These are phyloP conservation scores for Trametes sanguinea DNA, from an alignment of 768 basidiomycete genomes.

Conservation along the genomic window DNA sequence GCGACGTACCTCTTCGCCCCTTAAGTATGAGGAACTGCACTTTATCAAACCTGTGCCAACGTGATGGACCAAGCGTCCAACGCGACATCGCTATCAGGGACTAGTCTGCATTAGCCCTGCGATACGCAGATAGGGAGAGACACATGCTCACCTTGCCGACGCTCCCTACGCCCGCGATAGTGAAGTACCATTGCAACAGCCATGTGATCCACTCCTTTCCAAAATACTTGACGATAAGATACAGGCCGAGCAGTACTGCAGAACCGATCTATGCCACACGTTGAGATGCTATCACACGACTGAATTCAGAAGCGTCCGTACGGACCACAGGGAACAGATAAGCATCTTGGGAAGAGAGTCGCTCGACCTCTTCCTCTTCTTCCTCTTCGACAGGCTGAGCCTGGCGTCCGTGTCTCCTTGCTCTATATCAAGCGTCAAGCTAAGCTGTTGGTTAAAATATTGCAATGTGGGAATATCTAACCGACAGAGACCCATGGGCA, in stretches of 20 bases:
- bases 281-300: conserved; percentile 2
- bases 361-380: conserved; percentile 59
- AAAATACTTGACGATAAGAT: conserved; percentile 68
- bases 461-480: conserved; percentile 31
- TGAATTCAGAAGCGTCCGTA: conserved; percentile 16
- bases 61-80: conserved; percentile 48
- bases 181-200: conserved; percentile 76
- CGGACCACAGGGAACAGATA: conserved; percentile 77
- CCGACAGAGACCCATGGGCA: conserved; percentile 67
- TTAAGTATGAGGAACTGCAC: conserved; percentile 47
- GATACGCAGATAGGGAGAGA: neutral
- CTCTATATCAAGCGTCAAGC: conserved; percentile 2
- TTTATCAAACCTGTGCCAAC: conserved; percentile 61
- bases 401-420: conserved; percentile 18
- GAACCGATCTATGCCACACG: conserved; percentile 60
- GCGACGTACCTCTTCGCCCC: conserved; percentile 45
- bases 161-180: conserved; percentile 61
- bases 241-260: conserved; percentile 65
- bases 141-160: conserved; percentile 61
- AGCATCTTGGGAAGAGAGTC: conserved; percentile 67
- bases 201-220: conserved; percentile 84
- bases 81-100: conserved; percentile 51
- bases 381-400: conserved; percentile 46
- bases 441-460: conserved; percentile 2
- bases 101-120: conserved; percentile 5